Evolutionary conservation across 441 rosid species (phyloP).

Genomic region (Erodium texanum): DNA sequence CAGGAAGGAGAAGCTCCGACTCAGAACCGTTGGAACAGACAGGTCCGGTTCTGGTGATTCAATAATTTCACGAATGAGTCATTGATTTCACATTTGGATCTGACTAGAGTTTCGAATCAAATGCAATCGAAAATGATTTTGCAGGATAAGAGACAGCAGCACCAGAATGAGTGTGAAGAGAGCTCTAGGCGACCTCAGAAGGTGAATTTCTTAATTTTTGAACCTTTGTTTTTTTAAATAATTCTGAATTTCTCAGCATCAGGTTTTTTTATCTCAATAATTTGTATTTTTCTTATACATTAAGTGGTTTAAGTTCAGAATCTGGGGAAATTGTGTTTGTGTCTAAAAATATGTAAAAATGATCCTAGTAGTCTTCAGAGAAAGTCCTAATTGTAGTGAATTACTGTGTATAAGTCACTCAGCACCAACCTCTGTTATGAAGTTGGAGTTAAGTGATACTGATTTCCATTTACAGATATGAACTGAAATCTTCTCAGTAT

Average conservation of each 20-base stretch:
- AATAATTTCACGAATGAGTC: too few species aligned
- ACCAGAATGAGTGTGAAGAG: neutral
- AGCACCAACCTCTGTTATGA: neutral
- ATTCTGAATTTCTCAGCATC: too few species aligned
- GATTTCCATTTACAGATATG: neutral
- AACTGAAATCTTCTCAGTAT: neutral
- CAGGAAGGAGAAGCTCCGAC: neutral
- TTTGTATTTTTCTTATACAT: too few species aligned
- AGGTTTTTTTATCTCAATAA: too few species aligned
- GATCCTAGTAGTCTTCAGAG: neutral
- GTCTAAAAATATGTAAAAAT: neutral
- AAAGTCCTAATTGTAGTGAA: neutral
- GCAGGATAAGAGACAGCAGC: neutral
- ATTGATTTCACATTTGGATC: neutral
- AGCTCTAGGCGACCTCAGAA: neutral
- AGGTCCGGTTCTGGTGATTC: slow-evolving; percentile 19
- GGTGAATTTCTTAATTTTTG: neutral
- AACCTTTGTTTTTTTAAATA: too few species aligned
- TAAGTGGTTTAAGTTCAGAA: neutral
- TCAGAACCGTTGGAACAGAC: slow-evolving; percentile 19
- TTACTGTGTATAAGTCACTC: neutral
- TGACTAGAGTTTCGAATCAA: neutral
- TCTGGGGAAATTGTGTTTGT: neutral
- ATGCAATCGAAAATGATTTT: neutral
- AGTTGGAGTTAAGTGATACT: neutral